phyloP scores from a whole-genome alignment of 139 green algal genomes.

The Nannochloris sp. region DNA sequence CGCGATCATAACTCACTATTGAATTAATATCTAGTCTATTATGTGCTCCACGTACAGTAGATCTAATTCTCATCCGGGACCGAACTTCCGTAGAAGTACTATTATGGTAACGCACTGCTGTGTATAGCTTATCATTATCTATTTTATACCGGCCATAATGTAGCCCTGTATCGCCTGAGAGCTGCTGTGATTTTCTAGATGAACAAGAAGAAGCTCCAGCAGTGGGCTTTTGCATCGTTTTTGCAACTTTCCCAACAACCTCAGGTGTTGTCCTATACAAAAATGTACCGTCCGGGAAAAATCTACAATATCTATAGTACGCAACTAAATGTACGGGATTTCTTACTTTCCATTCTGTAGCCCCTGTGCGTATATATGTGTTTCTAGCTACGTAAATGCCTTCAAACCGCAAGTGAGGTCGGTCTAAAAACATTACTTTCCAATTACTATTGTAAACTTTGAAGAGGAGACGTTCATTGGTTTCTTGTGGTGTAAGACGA shows the following conservation, averaged over 20 bases:
- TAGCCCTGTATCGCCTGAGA: neutral
- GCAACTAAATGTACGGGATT: conserved; percentile 57
- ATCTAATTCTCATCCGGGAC: conserved; percentile 47
- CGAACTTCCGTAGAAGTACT: conserved; percentile 57
- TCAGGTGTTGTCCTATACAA: conserved; percentile 68
- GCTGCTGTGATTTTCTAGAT: neutral
- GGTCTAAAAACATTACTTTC: conserved; percentile 66
- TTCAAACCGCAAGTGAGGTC: conserved; percentile 69
- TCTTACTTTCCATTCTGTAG: conserved; percentile 42
- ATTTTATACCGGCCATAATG: conserved; percentile 2
- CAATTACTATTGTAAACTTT: conserved; percentile 38
- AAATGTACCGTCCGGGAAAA: conserved; percentile 69
- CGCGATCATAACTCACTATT: conserved; percentile 58
- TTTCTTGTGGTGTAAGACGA: conserved; percentile 6
- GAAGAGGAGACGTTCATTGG: conserved; percentile 14
- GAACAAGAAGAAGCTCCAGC: neutral
- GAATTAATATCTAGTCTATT: conserved; percentile 67
- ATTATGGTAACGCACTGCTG: conserved; percentile 40
- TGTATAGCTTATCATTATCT: neutral
- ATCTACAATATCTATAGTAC: conserved; percentile 59
- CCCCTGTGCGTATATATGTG: conserved; percentile 68
- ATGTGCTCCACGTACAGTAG: conserved; percentile 52
- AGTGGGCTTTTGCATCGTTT: neutral
- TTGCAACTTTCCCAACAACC: conserved; percentile 44
- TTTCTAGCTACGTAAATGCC: conserved; percentile 71